Conservation (phyloP, 495 filamentous ascomycete genomes). For the Neurospora terricola region DNA sequence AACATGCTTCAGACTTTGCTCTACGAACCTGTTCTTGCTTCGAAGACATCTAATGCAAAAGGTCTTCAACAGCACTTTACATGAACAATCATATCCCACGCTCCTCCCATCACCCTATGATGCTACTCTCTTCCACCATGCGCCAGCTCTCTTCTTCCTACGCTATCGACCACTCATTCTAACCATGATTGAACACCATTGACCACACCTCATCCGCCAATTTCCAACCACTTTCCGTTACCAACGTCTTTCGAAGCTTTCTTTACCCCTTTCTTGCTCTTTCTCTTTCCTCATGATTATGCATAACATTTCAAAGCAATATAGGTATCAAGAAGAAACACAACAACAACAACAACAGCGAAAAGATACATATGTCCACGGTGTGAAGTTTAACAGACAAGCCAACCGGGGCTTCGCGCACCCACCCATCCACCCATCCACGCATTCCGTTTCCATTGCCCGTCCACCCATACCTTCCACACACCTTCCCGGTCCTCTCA, state of each 20-base stretch:
- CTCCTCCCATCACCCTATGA: not conserved
- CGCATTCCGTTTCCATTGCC: not conserved
- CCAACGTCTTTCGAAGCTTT: not conserved
- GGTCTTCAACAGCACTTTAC: not conserved
- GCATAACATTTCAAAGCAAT: not conserved
- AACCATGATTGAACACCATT: not conserved
- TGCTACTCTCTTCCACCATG: not conserved
- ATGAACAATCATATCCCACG: not conserved
- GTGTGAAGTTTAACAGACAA: conserved; percentile 3
- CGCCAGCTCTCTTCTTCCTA: not conserved
- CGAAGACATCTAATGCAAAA: not conserved
- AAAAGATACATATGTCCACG: not conserved
- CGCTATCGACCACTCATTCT: not conserved
- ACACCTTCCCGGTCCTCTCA: not conserved
- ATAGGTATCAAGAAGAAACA: not conserved
- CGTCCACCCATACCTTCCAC: not conserved
- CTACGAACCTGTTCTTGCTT: not conserved
- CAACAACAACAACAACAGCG: not conserved
- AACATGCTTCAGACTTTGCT: not conserved
- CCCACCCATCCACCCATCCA: not conserved
- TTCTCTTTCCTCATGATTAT: not conserved
- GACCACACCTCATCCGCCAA: not conserved
- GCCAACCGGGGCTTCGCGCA: not conserved
- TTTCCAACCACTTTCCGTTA: not conserved
- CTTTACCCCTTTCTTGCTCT: conserved; percentile 7